phyloP scores from a whole-genome alignment of 495 filamentous ascomycete genomes.

The Stereocaulon alpinum region DNA sequence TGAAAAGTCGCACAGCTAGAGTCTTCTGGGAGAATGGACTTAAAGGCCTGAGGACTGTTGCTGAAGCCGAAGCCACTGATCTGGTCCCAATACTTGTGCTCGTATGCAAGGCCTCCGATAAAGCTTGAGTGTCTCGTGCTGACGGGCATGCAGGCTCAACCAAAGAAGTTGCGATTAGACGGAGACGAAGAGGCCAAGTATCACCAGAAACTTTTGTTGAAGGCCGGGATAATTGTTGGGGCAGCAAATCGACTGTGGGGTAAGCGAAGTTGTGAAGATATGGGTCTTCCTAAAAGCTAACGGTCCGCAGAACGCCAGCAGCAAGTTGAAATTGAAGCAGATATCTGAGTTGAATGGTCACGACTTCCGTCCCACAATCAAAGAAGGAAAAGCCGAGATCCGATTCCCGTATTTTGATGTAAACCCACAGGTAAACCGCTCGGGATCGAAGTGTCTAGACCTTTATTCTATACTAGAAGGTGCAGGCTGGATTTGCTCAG shows the following conservation, averaged over 20 bases:
- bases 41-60: constrained; percentile 54
- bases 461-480: not conserved
- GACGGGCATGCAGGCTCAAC: constrained; percentile 35
- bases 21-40: constrained; percentile 72
- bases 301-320: constrained; percentile 31
- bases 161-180: constrained; percentile 49
- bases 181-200: constrained; percentile 52
- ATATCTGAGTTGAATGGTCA: constrained; percentile 5
- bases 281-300: not conserved
- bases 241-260: constrained; percentile 61
- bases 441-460: not conserved
- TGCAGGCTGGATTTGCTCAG: not conserved
- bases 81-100: constrained; percentile 60
- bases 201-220: constrained; percentile 50
- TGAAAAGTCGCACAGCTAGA: constrained; percentile 69
- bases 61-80: constrained; percentile 56
- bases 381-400: not conserved
- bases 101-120: constrained; percentile 8
- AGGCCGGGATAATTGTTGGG: constrained; percentile 57
- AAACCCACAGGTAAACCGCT: no score
- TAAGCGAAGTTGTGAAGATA: not conserved
- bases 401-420: no score
- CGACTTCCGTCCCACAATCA: not conserved
- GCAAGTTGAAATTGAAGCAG: constrained; percentile 33
- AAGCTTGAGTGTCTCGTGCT: not conserved